Evolutionary conservation across 2,329 filamentous ascomycete species (phyloP), one percentile per base, ranked within the genome.

Genomic region (Diplodia sapinea): DNA sequence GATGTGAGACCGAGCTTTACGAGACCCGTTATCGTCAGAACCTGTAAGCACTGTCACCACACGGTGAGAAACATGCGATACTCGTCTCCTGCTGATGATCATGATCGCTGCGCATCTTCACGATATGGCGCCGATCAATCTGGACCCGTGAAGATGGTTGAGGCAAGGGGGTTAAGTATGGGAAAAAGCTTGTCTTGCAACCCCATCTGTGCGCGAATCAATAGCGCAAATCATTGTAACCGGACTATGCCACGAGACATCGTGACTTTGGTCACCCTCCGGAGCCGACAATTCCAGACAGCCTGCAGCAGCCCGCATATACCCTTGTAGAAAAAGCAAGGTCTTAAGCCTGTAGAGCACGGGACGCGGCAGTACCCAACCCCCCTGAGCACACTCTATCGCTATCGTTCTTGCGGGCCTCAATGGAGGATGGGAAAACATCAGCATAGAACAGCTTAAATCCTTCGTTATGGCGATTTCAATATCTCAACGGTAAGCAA

Each of bases 1-100:
- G 26, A 51, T 63, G 59, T 63, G 59, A 63, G 59, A 63, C 59
- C 36, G 31, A 20, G 23, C 54, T 26, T 40, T 31, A 20, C n/a
- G 33, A 17, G 17, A 9, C 6, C 47, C 11, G 17, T 49, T 26
- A 20, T 36, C 40, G 47, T 40, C 59, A 31, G 29, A 7, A 13
- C 20, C 23, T 26, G 33, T 29, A 40, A 26, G 15, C 13, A 23
- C 13, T 2, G 6, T 9, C 8, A 33, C 26, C 26, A 33, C 11
- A 43, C 9, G 49, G 3, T 12, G 17, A 9, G 50, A 9, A 56
- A 36, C 9, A 38, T 1, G 4, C 57, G 23, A 2, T 36, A 17
- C 29, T 9, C 17, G 26, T 33, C 12, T 20, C 38, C 6, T n/a
- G n/a, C 20, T 23, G 31, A 20, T 9, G n/a, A 36, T 20, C 11